Conservation (phyloP, 1,284 basidiomycete genomes). For the Peniophora sp. region DNA sequence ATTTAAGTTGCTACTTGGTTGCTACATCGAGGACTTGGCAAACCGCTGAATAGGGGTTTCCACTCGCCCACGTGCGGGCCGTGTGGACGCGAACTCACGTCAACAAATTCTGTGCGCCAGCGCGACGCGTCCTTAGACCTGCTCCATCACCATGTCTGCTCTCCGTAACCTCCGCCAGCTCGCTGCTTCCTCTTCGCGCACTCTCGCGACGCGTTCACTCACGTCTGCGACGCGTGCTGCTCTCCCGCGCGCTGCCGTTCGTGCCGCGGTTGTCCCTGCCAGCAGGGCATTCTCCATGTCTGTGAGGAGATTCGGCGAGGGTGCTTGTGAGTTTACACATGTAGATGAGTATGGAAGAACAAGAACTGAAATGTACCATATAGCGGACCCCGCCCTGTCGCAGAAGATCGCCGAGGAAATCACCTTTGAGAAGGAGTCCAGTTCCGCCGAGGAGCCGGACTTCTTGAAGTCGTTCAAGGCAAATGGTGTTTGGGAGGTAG, state of each 20-base stretch:
- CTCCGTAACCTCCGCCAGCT: conserved; percentile 28
- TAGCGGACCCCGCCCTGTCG: conserved; percentile 69
- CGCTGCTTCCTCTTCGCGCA: conserved; percentile 25
- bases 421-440: conserved; percentile 75
- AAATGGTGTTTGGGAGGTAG: conserved; percentile 73
- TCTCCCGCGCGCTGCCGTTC: conserved; percentile 17
- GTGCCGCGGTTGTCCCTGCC: conserved; percentile 16
- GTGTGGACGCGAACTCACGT: not conserved
- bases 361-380: too few species aligned
- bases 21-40: too few species aligned
- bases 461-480: conserved; percentile 75
- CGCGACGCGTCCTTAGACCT: not conserved
- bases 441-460: conserved; percentile 50
- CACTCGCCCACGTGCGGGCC: too few species aligned
- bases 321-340: conserved; percentile 42
- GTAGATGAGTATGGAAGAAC: not conserved
- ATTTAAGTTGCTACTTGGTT: too few species aligned
- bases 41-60: too few species aligned
- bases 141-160: conserved; percentile 23
- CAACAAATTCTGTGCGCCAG: not conserved
- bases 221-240: conserved; percentile 16
- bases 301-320: conserved; percentile 45
- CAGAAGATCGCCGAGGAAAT: conserved; percentile 80
- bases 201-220: conserved; percentile 22
- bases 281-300: conserved; percentile 52